phyloP scores from a whole-genome alignment of 306 rosid genomes.

The Trichosanthes truncata region DNA sequence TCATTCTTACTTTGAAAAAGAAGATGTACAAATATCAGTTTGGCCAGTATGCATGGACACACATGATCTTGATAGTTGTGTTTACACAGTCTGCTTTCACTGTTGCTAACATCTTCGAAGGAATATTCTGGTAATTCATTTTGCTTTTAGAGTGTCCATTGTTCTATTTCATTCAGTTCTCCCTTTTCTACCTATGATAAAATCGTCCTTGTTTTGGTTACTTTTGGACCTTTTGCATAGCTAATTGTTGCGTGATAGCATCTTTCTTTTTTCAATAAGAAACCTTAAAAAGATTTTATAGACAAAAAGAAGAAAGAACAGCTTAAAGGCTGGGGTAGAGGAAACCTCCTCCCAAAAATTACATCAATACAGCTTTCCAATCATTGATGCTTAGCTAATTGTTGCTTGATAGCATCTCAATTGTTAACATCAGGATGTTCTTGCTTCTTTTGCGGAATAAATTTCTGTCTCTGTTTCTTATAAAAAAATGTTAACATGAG shows the following conservation, averaged over 20 bases:
- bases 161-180: not conserved
- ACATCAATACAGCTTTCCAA: not conserved
- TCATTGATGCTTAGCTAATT: not conserved
- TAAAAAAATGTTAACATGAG: not conserved
- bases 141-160: not conserved
- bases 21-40: conserved; percentile 98
- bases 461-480: too few species aligned
- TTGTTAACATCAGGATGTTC: not conserved
- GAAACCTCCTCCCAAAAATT: not conserved
- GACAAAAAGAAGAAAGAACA: not conserved
- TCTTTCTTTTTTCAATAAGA: not conserved
- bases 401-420: not conserved
- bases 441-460: too few species aligned
- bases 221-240: not conserved
- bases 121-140: conserved; percentile 75
- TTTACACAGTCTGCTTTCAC: conserved; percentile 94
- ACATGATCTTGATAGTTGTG: conserved; percentile 92
- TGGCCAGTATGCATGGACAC: conserved; percentile 99
- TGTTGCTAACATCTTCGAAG: conserved; percentile 95
- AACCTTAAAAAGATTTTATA: not conserved
- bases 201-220: not conserved
- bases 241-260: not conserved
- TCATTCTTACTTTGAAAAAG: conserved; percentile 92
- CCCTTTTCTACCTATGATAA: not conserved
- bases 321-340: not conserved